Percentiles rank a stretch among this genome's conserved stretches.
Evolutionary conservation across 1,284 basidiomycete species (phyloP).

Genomic region (Ustilago sp.): DNA sequence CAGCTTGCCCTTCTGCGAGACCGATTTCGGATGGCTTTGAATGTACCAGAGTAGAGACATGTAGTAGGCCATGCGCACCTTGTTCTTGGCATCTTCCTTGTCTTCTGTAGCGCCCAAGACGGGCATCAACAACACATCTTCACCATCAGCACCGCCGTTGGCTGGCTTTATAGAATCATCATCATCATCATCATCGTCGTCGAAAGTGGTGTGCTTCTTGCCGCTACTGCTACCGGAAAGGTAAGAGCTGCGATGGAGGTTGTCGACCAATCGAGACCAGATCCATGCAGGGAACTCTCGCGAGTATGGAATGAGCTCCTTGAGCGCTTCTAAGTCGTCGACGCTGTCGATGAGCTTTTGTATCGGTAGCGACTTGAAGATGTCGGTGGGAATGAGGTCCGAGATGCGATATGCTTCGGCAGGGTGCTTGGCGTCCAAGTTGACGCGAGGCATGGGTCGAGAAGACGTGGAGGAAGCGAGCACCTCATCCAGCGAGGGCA

Average conservation of each 20-base stretch:
- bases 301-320: slow-evolving; percentile 39
- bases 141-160: slow-evolving; percentile 8
- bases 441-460: slow-evolving; percentile 61
- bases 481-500: slow-evolving; percentile 55
- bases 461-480: slow-evolving; percentile 50
- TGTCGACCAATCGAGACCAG: slow-evolving; percentile 43
- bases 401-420: slow-evolving; percentile 62
- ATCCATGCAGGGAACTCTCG: slow-evolving; percentile 49
- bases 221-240: slow-evolving; percentile 19
- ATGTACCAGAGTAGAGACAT: slow-evolving; percentile 47
- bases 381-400: slow-evolving; percentile 52
- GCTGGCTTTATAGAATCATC: slow-evolving; percentile 6
- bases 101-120: slow-evolving; percentile 47
- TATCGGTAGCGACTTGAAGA: slow-evolving; percentile 53
- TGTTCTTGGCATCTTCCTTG: slow-evolving; percentile 48
- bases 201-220: slow-evolving; percentile 41
- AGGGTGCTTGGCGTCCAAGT: slow-evolving; percentile 61
- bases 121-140: slow-evolving; percentile 44
- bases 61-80: slow-evolving; percentile 51
- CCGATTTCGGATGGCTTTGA: slow-evolving; percentile 36
- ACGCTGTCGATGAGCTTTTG: slow-evolving; percentile 47
- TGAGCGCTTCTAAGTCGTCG: slow-evolving; percentile 29
- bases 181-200: slow-evolving; percentile 42
- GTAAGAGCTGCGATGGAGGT: slow-evolving; percentile 44
- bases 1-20: slow-evolving; percentile 36